Evolutionary conservation across 306 rosid species (phyloP), one percentile per base, ranked within the genome.

Genomic region (Gleditsia sinensis): DNA sequence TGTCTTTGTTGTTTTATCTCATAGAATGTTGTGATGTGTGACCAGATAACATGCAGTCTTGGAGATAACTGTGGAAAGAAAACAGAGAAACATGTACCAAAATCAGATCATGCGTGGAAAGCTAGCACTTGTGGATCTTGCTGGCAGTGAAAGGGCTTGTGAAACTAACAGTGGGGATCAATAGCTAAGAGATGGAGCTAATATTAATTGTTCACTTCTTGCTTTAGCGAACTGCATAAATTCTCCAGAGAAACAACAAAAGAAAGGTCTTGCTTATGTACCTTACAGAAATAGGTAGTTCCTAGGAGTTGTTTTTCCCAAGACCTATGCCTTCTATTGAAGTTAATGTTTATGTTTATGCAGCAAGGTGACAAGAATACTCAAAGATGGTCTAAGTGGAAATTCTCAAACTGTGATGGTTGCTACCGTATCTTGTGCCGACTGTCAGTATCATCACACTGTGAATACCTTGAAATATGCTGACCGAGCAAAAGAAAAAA

Each of bases 111-210:
- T 83, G 83, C 83, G 74, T 7, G 92, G 89, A 64, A 88, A 85
- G 83, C 92, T 88, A 3, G 89, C 89, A 17, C 92, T 83, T 37
- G 89, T 88, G 63, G 92, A 88, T 81, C 92, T 88, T 69, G 89
- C 89, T 16, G 92, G 89, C 71, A 85, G 92, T 53, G 92, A 88
- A 70, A 78, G 89, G 48, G 88, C 89, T 62, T 78, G 83, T 42
- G 92, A 88, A 79, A 85, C 92, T 69, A 81, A 83, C 56, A 83
- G 54, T 59, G 82, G 84, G 45, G 89, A 88, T 74, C 88, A 88
- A 71, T 85, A 88, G 69, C 69, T 88, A 68, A 81, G 88, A 67
- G 92, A 87, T 75, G 92, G 92, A 43, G 92, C 92, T 63, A 87
- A 87, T 83, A 87, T 87, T 43, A 87, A 87, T 61, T 89, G 92